Evolutionary conservation across 345 rosid genomes (phyloP).

Genomic region (Citrus australasica): DNA sequence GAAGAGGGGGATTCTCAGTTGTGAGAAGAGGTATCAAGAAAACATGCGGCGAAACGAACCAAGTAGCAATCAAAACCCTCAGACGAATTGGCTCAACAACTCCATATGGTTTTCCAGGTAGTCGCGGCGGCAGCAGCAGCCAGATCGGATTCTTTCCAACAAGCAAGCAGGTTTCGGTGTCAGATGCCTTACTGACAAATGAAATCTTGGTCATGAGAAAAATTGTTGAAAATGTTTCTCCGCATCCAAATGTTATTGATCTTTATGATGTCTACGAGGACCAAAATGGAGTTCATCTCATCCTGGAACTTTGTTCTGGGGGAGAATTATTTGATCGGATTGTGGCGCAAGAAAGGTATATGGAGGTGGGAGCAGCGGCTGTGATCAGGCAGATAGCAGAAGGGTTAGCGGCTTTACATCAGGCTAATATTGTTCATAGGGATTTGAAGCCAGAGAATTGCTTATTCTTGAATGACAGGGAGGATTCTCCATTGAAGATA

Average conservation of each 20-base stretch:
- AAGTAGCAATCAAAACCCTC: slow-evolving; percentile 57
- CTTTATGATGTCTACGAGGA: slow-evolving; percentile 67
- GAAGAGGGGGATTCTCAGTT: slow-evolving; percentile 68
- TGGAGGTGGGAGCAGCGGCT: slow-evolving; percentile 44
- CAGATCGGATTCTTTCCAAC: slow-evolving; percentile 31
- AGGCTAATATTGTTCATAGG: slow-evolving; percentile 54
- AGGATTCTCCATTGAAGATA: slow-evolving; percentile 62
- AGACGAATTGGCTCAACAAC: slow-evolving; percentile 32
- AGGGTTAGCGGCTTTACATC: slow-evolving; percentile 50
- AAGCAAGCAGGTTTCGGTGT: slow-evolving; percentile 48
- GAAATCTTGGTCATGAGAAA: slow-evolving; percentile 65
- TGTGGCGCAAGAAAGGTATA: slow-evolving; percentile 40
- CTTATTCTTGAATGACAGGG: slow-evolving; percentile 38
- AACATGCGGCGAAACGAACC: slow-evolving; percentile 20
- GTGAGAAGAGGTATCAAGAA: slow-evolving; percentile 49
- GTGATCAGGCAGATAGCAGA: slow-evolving; percentile 53
- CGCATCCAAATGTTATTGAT: slow-evolving; percentile 56
- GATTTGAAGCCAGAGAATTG: slow-evolving; percentile 73
- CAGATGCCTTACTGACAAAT: slow-evolving; percentile 57
- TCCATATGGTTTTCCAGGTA: slow-evolving; percentile 12
- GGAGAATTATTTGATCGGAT: slow-evolving; percentile 62
- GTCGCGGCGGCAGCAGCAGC: slow-evolving; percentile 3
- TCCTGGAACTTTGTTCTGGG: slow-evolving; percentile 60
- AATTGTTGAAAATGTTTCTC: slow-evolving; percentile 60
- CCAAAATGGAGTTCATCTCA: slow-evolving; percentile 54